phyloP scores from a whole-genome alignment of 176 grass and related monocot genomes.

The Eleusine coracana region DNA sequence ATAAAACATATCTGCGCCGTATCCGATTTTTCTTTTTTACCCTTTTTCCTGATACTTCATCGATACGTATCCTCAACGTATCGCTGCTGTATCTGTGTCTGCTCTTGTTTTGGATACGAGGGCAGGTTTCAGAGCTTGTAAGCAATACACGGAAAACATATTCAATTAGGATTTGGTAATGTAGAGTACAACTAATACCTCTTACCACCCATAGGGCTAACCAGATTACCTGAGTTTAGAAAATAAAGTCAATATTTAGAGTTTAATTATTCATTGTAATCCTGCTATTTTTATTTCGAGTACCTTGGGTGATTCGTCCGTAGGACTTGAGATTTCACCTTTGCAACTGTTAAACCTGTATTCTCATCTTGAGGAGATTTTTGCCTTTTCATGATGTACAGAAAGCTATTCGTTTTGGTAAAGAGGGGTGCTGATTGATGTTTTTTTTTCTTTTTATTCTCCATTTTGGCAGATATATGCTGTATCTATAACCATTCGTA shows the following conservation, averaged over 20 bases:
- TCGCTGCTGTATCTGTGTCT: no score
- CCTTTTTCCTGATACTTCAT: no score
- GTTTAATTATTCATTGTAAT: background rate
- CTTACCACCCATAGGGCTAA: background rate
- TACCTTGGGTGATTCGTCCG: background rate
- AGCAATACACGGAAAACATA: background rate
- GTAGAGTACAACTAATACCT: background rate
- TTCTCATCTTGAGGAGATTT: background rate
- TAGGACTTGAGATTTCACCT: background rate
- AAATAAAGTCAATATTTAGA: background rate
- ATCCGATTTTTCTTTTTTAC: no score
- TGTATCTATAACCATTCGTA: slow-evolving; percentile 63
- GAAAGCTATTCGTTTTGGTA: slow-evolving; percentile 30
- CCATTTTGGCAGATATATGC: slow-evolving; percentile 62
- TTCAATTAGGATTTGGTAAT: background rate
- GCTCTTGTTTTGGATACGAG: no score
- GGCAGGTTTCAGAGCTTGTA: background rate
- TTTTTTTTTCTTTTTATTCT: slow-evolving; percentile 21
- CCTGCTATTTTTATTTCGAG: background rate
- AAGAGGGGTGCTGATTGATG: slow-evolving; percentile 13
- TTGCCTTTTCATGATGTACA: background rate
- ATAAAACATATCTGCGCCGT: no score
- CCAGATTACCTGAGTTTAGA: background rate
- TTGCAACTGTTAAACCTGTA: slow-evolving; percentile 1
- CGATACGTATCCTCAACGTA: no score